A percentile compares a stretch with the other conserved stretches of the same genome.
Evolutionary conservation across 345 rosid species (phyloP).

Genomic region (Melaleuca quinquenervia): DNA sequence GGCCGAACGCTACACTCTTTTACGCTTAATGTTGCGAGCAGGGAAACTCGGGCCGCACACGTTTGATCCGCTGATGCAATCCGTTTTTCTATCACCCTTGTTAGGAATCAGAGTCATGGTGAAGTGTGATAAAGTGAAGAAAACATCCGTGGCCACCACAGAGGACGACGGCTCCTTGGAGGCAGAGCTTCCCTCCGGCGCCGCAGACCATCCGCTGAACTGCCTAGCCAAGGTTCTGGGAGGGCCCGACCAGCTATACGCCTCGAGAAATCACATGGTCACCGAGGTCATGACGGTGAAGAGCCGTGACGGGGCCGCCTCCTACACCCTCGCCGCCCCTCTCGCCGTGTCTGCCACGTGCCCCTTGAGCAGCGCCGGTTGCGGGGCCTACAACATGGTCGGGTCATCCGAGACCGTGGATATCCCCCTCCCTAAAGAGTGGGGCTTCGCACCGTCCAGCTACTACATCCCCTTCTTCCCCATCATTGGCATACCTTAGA

Average conservation of each 20-base stretch:
- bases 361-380: conserved; percentile 11
- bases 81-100: neutral
- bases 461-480: conserved; percentile 71
- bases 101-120: conserved; percentile 50
- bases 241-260: conserved; percentile 46
- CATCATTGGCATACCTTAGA: conserved; percentile 78
- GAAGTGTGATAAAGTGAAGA: conserved; percentile 46
- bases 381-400: neutral
- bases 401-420: conserved; percentile 63
- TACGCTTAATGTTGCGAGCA: neutral
- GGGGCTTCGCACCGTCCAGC: conserved; percentile 94
- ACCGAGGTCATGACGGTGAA: conserved; percentile 32
- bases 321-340: conserved; percentile 46
- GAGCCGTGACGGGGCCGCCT: neutral
- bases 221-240: conserved; percentile 61
- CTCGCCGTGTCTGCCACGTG: conserved; percentile 46
- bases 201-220: conserved; percentile 1
- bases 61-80: neutral
- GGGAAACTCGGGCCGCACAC: neutral
- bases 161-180: conserved; percentile 42
- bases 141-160: conserved; percentile 26
- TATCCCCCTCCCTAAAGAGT: conserved; percentile 66
- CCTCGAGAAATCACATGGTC: conserved; percentile 20
- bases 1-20: neutral
- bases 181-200: conserved; percentile 35